A percentile compares a stretch with the other conserved stretches of the same genome.
phyloP scores from a whole-genome alignment of 2,329 filamentous ascomycete species.

The Xenoacremonium recifei region DNA sequence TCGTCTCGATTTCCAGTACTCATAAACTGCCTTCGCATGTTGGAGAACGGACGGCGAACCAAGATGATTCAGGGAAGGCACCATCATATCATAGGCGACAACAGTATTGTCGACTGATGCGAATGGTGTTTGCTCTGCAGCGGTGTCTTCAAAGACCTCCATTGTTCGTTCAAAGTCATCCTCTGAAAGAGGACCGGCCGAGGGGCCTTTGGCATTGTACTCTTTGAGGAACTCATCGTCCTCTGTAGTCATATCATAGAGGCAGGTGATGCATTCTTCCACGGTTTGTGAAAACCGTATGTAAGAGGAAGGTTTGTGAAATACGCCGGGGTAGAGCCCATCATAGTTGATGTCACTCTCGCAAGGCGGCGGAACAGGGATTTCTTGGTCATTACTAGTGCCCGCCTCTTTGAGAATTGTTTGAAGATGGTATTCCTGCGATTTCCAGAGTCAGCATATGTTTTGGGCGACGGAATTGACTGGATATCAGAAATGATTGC shows the following conservation, averaged over 20 bases:
- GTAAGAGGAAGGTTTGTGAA: conserved; percentile 85
- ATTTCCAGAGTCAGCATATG: conserved; percentile 28
- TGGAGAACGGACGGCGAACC: conserved; percentile 48
- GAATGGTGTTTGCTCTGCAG: conserved; percentile 79
- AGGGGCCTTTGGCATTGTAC: conserved; percentile 75
- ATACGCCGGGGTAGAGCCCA: conserved; percentile 76
- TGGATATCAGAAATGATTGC: not conserved
- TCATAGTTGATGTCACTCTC: conserved; percentile 78
- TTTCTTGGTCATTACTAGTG: conserved; percentile 58
- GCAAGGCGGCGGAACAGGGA: conserved; percentile 63
- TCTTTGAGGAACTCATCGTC: conserved; percentile 82
- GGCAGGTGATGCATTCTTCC: conserved; percentile 86
- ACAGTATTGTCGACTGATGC: conserved; percentile 87
- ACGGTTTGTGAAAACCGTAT: conserved; percentile 98
- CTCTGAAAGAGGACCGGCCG: conserved; percentile 69
- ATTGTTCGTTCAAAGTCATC: conserved; percentile 93
- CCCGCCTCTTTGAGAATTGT: conserved; percentile 64
- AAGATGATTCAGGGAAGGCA: conserved; percentile 60
- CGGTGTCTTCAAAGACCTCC: conserved; percentile 90
- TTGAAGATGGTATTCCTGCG: conserved; percentile 92
- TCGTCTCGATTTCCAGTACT: conserved; percentile 80
- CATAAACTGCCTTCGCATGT: conserved; percentile 77
- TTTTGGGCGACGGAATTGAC: conserved; percentile 1
- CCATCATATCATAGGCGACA: conserved; percentile 74
- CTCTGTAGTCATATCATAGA: conserved; percentile 92